Percentiles rank a stretch among this genome's conserved stretches.
Conservation (phyloP, 306 rosid species). For the Quercus alba region DNA sequence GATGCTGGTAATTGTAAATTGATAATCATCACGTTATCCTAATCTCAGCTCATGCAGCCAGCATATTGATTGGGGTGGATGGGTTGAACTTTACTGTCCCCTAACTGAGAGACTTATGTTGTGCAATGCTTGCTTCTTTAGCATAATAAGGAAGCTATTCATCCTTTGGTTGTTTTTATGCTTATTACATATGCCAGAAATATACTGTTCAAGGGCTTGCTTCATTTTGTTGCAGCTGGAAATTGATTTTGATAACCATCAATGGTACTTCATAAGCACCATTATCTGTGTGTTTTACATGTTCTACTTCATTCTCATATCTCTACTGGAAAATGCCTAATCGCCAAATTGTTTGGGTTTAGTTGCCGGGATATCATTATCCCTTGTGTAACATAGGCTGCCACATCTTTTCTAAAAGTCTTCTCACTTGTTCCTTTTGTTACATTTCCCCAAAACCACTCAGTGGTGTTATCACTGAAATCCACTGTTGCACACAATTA, state of each 20-base stretch:
- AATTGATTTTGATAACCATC: neutral
- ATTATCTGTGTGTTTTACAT: neutral
- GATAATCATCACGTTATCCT: neutral
- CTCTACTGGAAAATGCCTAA: neutral
- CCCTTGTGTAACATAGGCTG: no score
- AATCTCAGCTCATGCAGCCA: neutral
- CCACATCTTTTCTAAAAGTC: neutral
- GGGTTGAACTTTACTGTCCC: neutral
- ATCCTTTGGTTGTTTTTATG: neutral
- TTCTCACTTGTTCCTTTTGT: neutral
- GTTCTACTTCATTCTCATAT: neutral
- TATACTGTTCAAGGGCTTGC: neutral
- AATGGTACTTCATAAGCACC: neutral
- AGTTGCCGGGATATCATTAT: neutral
- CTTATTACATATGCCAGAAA: neutral
- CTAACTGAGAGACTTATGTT: neutral
- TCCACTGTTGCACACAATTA: neutral
- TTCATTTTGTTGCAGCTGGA: neutral
- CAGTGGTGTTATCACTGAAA: neutral
- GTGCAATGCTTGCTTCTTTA: slow-evolving; percentile 4
- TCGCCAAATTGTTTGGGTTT: neutral
- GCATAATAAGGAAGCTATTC: neutral
- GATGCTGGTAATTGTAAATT: neutral
- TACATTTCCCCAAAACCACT: neutral
- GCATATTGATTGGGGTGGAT: neutral